phyloP scores from a whole-genome alignment of 2,329 filamentous ascomycete genomes.

The Verticillium nubilum region DNA sequence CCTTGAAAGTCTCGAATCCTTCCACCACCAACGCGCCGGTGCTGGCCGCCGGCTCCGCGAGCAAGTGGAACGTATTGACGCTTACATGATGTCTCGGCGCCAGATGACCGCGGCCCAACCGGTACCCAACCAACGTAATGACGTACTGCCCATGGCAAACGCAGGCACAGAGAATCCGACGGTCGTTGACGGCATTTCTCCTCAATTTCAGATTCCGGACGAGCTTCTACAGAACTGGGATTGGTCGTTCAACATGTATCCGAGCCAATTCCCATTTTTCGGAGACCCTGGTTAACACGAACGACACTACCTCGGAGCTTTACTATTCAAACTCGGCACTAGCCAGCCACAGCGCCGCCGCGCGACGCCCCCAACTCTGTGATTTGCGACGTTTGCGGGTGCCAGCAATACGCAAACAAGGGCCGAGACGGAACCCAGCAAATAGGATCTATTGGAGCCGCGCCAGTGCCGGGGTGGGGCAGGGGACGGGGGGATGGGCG shows the following conservation, averaged over 20 bases:
- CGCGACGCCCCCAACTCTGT: not conserved
- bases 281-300: not conserved
- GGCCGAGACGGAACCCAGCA: not conserved
- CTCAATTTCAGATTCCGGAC: slow-evolving; percentile 4
- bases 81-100: slow-evolving; percentile 14
- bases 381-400: not conserved
- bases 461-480: not conserved
- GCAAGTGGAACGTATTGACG: slow-evolving; percentile 18
- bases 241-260: slow-evolving; percentile 1
- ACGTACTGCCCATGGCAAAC: not conserved
- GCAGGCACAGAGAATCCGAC: not conserved
- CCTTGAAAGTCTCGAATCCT: slow-evolving; percentile 20
- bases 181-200: slow-evolving; percentile 1
- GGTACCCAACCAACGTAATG: not conserved
- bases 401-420: not conserved
- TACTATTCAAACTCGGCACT: not conserved
- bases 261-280: slow-evolving; percentile 1
- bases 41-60: slow-evolving; percentile 16
- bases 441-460: not conserved
- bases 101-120: slow-evolving; percentile 1
- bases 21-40: slow-evolving; percentile 12
- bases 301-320: not conserved
- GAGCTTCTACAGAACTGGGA: slow-evolving; percentile 6
- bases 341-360: not conserved
- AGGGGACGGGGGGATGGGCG: not conserved